Evolutionary conservation across 257 asterid genomes (phyloP).

Genomic region (Solanum appendiculatum): DNA sequence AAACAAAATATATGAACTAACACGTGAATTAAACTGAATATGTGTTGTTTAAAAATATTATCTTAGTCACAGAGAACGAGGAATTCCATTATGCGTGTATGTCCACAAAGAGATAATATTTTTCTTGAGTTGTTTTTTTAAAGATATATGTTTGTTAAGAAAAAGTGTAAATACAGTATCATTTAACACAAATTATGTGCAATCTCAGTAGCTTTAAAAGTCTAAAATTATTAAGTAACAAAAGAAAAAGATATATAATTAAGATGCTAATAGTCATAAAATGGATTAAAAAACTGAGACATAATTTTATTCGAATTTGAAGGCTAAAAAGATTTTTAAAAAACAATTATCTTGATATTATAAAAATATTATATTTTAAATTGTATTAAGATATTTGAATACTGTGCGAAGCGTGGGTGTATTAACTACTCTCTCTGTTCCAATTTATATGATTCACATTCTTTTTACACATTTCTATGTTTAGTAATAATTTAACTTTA

Average conservation of each 20-base stretch:
- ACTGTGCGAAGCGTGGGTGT: neutral
- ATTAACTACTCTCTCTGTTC: neutral
- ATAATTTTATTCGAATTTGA: neutral
- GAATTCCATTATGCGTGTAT: neutral
- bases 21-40: neutral
- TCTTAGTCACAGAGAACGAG: neutral
- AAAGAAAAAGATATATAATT: neutral
- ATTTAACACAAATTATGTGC: neutral
- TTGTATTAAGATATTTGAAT: neutral
- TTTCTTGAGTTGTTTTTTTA: no score
- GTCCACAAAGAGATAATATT: neutral
- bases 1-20: neutral
- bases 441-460: no score
- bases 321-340: neutral
- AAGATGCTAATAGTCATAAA: no score
- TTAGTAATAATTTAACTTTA: no score
- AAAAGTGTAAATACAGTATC: no score
- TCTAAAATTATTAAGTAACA: no score
- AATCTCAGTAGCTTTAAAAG: neutral
- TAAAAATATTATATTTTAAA: no score
- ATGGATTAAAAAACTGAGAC: neutral
- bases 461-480: no score
- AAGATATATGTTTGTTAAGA: no score
- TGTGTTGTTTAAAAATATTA: no score
- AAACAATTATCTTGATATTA: neutral